Conservation (phyloP, 768 basidiomycete genomes). For the Chalciporus chontae region DNA sequence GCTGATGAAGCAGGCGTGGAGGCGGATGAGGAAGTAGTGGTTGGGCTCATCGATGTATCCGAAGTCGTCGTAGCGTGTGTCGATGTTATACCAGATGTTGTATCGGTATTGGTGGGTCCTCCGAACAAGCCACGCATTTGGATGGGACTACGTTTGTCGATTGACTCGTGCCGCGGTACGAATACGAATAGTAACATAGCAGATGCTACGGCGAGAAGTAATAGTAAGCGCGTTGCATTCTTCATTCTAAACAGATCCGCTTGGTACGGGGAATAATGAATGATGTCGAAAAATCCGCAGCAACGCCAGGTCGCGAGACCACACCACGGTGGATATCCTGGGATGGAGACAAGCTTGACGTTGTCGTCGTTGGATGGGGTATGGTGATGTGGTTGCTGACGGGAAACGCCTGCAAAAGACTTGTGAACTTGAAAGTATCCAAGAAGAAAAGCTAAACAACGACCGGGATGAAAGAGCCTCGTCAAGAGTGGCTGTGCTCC, state of each 20-base stretch:
- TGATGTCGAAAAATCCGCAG: slow-evolving; percentile 26
- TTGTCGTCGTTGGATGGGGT: not conserved
- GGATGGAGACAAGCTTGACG: slow-evolving; percentile 2
- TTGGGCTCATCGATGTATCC: not conserved
- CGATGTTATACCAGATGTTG: not conserved
- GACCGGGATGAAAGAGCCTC: slow-evolving; percentile 18
- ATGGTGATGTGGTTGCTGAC: not conserved
- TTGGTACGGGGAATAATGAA: slow-evolving; percentile 14
- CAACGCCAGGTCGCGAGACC: slow-evolving; percentile 14
- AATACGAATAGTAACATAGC: slow-evolving; percentile 25
- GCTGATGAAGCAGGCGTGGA: not conserved
- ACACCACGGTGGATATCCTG: slow-evolving; percentile 7
- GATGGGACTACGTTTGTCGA: slow-evolving; percentile 9
- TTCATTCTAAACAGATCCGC: slow-evolving; percentile 22
- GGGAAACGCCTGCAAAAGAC: not conserved
- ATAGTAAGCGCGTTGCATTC: slow-evolving; percentile 19
- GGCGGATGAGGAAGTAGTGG: slow-evolving; percentile 13
- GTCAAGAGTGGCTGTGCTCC: slow-evolving; percentile 18
- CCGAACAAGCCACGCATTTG: slow-evolving; percentile 14
- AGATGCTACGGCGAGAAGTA: slow-evolving; percentile 27
- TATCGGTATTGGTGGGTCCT: not conserved
- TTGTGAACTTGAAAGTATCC: slow-evolving; percentile 5
- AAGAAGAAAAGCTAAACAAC: slow-evolving; percentile 9
- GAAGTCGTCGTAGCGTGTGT: not conserved
- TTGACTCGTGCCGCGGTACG: slow-evolving; percentile 19